Conservation (phyloP, 208 protist species). For the Leishmania tropica region DNA sequence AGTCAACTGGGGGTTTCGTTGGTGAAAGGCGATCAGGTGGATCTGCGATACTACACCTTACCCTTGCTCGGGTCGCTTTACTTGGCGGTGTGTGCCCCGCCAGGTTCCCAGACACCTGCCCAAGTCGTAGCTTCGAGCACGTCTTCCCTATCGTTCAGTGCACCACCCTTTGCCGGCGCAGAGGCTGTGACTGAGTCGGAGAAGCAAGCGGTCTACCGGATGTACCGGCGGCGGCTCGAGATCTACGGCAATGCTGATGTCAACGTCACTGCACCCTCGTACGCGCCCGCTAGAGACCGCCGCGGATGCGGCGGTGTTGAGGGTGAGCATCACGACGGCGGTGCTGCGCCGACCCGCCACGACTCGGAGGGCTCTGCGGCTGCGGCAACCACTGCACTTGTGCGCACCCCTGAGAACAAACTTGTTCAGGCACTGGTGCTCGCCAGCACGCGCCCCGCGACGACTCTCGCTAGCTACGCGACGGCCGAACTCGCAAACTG, state of each 20-base stretch:
- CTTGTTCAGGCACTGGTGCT: constrained; percentile 31
- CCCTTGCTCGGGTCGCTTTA: constrained; percentile 67
- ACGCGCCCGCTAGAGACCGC: not conserved
- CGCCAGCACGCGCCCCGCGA: constrained; percentile 11
- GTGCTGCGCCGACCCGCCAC: not conserved
- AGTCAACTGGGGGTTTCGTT: constrained; percentile 43
- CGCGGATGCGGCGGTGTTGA: not conserved
- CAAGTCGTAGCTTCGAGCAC: not conserved
- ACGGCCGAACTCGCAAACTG: constrained; percentile 34
- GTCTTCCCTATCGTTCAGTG: not conserved
- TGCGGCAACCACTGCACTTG: constrained; percentile 10
- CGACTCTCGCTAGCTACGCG: constrained; percentile 2
- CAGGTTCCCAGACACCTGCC: not conserved
- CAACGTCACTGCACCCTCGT: constrained; percentile 10
- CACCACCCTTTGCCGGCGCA: not conserved
- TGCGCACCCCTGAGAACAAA: constrained; percentile 19
- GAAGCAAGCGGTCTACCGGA: constrained; percentile 28
- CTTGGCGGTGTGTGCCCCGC: constrained; percentile 36
- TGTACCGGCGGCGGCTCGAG: constrained; percentile 32
- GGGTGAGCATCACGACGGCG: not conserved
- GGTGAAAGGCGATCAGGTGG: constrained; percentile 52
- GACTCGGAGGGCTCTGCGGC: not conserved
- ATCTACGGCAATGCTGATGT: constrained; percentile 26
- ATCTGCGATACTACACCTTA: constrained; percentile 70
- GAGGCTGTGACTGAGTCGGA: not conserved